Evolutionary conservation across 805 yeast species (phyloP), one percentile per base, ranked within the genome.

Genomic region (Jamesozyma lodderae): DNA sequence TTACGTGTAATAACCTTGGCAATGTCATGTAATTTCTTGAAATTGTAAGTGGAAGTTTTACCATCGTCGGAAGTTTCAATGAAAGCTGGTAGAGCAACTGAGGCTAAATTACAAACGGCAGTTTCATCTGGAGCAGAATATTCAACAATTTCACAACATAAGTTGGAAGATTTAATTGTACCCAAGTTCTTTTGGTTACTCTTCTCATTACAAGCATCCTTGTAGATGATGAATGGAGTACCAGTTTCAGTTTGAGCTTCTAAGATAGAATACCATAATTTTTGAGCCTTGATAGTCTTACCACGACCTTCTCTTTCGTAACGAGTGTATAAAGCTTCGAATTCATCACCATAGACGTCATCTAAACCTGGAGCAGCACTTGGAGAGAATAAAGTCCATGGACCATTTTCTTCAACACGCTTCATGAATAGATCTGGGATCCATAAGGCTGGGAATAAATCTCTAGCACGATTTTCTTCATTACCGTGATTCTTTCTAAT

Each of bases 201-300:
- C 64, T 90, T 87, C 35, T 60, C 49, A 64, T 90, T 90, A 65
- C 95, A 83, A 8, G 95, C 74, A 66, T 90, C 98, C 59, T 90
- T 90, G 70, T 84, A 90, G 13, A 90, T 69, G 80, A 90, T 79
- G 68, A 84, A 90, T 19, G 98, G 98, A 50, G 83, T 84, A 37
- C 98, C 97, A 3, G 97, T 88, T 65, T 90, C 96, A 27, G 92
- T 83, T 66, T 90, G 98, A 24, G 96, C 78, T 57, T 85, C 92
- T 39, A 90, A 62, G 39, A 90, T 87, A 32, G 88, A 79, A 46
- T 77, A 72, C 97, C 97, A 90, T 33, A 90, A 68, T 60, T 82
- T 83, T 61, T 87, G 95, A 19, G 98, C 97, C 51, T 75, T 78
- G 41, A 87, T 69, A 16, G 77, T 75, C 47, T 68, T 70, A 40